Evolutionary conservation across 2,329 filamentous ascomycete species (phyloP).

Genomic region (Arthroderma sp.): DNA sequence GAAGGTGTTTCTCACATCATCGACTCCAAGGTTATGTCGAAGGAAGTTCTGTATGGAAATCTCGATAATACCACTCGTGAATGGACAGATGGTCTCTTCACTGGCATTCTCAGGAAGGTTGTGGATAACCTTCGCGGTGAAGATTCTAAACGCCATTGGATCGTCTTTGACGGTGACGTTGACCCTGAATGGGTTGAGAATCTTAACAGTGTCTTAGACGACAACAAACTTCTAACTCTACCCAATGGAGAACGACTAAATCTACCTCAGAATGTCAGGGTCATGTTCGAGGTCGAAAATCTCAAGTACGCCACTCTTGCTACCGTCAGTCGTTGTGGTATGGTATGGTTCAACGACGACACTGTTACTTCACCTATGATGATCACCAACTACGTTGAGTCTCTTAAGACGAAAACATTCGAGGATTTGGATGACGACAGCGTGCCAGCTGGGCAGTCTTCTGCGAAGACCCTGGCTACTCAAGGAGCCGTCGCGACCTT

Average conservation of each 20-base stretch:
- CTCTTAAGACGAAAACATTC: constrained; percentile 69
- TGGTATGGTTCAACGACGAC: constrained; percentile 99
- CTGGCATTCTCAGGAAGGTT: constrained; percentile 93
- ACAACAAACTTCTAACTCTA: constrained; percentile 94
- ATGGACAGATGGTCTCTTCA: constrained; percentile 98
- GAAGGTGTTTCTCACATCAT: constrained; percentile 97
- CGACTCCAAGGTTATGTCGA: constrained; percentile 99
- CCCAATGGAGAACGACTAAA: constrained; percentile 97
- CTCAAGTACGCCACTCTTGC: constrained; percentile 94
- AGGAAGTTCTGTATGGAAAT: constrained; percentile 91
- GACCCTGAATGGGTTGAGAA: constrained; percentile 99
- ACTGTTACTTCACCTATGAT: constrained; percentile 89
- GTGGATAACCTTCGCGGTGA: constrained; percentile 97
- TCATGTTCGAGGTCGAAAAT: constrained; percentile 99
- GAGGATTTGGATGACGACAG: constrained; percentile 94
- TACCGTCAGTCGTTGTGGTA: constrained; percentile 98
- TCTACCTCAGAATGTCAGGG: constrained; percentile 83
- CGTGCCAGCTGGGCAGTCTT: constrained; percentile 60
- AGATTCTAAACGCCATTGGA: constrained; percentile 95
- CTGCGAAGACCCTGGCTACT: constrained; percentile 64
- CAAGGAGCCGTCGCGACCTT: constrained; percentile 72
- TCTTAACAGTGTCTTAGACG: constrained; percentile 96
- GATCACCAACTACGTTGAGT: constrained; percentile 79
- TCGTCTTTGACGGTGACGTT: constrained; percentile 97
- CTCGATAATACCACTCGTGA: constrained; percentile 94